Base-by-base conservation (phyloP, 169 alveolate genomes). In the Plasmodium gonderi region DNA sequence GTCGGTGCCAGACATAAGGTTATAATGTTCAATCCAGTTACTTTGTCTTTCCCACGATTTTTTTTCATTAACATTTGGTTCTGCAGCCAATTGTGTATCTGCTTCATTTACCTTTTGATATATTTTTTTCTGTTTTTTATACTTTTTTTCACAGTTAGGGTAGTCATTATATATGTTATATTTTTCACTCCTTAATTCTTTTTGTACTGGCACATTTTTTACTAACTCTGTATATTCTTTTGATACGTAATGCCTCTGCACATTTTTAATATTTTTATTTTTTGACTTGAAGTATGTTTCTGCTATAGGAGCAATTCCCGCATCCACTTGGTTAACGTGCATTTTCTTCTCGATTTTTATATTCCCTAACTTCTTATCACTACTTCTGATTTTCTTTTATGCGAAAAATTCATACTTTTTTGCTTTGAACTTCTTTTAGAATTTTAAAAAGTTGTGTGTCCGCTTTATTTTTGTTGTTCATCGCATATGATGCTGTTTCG, bases 1-100 rank as follows among this genome's bases (percentile, higher is more conserved):
- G 1, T 80, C 91, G 17, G 80, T 80, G 47, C 80, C 51, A 47
- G 91, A 80, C 91, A 80, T 80, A 31, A 80, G 47, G 36, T 80
- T 44, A 42, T 80, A 80, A 67, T 80, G 91, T 29, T 80, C 91
- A 67, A 69, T 67, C 29, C 51, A 11, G 45, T 80, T 80, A 17
- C 74, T 6, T 6, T 44, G 47, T 44, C 20, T 3, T 40, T 12
- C 33, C 47, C 17, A 9, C 36, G 23, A 17, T 20, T 60, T 60
- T n/a, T 31, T 31, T 20, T 60, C 60, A 7, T 29, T 79, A 0
- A 20, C 40, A 31, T 29, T 80, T 42, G 68, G 2, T 44, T 17
- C 68, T 20, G n/a, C 72, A 8, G 23, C n/a, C 40, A 36, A 54
- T 38, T 11, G n/a, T 3, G 23, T 51, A 17, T 54, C 44, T 12